Conservation (phyloP, 306 rosid genomes). For the Abrus pulchellus region DNA sequence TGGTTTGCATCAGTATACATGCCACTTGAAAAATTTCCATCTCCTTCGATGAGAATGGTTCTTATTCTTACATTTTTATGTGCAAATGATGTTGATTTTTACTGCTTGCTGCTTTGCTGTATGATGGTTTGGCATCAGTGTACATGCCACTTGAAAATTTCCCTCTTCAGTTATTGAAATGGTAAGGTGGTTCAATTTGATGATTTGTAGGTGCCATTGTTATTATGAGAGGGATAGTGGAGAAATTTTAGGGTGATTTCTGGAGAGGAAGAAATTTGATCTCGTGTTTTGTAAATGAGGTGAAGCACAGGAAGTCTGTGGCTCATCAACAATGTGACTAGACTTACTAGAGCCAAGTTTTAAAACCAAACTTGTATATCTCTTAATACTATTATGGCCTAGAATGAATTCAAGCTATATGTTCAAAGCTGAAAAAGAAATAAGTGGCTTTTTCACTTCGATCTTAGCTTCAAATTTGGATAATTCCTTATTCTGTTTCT, state of each 20-base stretch:
- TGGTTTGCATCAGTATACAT: not conserved
- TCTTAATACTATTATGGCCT: slow-evolving; percentile 8
- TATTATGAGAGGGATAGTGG: slow-evolving; percentile 18
- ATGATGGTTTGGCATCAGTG: slow-evolving; percentile 1
- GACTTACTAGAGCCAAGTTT: slow-evolving; percentile 8
- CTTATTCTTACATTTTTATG: slow-evolving; percentile 24
- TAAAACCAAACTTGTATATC: slow-evolving; percentile 5
- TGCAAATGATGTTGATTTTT: not conserved
- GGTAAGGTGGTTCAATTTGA: slow-evolving; percentile 29
- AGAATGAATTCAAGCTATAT: not conserved
- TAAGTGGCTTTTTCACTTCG: not conserved
- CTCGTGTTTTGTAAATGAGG: slow-evolving; percentile 34
- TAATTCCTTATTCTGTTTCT: not conserved
- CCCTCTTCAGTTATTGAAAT: slow-evolving; percentile 2
- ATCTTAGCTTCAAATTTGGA: slow-evolving; percentile 1
- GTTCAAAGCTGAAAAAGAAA: slow-evolving; percentile 12
- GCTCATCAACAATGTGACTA: slow-evolving; percentile 25
- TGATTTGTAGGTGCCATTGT: slow-evolving; percentile 1
- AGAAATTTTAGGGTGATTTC: slow-evolving; percentile 38
- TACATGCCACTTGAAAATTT: not conserved
- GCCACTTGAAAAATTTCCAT: too few relatives aligned
- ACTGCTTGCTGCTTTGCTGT: not conserved
- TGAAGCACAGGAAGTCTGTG: not conserved
- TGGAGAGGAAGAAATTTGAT: not conserved
- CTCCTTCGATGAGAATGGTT: not conserved